Evolutionary conservation across 192 early-diverging fungal species (phyloP).

Genomic region (Coemansia sp.): DNA sequence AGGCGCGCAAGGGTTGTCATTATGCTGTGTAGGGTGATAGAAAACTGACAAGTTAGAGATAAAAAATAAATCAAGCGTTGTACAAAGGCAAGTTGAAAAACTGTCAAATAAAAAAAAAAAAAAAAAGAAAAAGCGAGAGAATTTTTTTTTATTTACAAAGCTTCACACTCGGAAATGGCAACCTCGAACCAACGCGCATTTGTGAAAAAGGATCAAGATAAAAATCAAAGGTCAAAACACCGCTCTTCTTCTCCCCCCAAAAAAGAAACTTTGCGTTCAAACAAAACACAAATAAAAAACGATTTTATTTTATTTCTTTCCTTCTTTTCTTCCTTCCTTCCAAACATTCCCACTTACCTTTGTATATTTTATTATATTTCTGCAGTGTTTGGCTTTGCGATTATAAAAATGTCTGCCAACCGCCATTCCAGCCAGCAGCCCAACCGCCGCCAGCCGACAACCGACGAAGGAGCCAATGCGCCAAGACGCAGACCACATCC

Average conservation of each 20-base stretch:
- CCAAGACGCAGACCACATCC: not conserved
- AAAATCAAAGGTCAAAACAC: too few species aligned
- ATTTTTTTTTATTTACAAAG: too few species aligned
- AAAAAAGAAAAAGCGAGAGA: too few species aligned
- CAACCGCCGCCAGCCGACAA: not conserved
- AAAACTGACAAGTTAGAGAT: not conserved
- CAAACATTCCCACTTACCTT: not conserved
- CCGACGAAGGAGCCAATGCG: not conserved
- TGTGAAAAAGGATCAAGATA: too few species aligned
- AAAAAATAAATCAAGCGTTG: not conserved
- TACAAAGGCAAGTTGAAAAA: too few species aligned
- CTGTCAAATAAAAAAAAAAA: too few species aligned
- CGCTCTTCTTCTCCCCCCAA: too few species aligned
- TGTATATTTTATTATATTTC: not conserved
- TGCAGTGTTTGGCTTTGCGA: not conserved
- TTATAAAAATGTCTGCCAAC: constrained; percentile 11
- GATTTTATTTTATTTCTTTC: not conserved
- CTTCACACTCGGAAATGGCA: too few species aligned
- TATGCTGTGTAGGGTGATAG: not conserved
- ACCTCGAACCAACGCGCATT: too few species aligned
- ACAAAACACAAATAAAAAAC: not conserved
- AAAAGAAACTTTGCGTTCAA: too few species aligned
- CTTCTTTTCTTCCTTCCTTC: not conserved
- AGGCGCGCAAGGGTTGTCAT: not conserved
- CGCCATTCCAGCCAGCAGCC: not conserved